Conservation (phyloP, 2,329 filamentous ascomycete genomes). For the Pseudogymnoascus sp. region DNA sequence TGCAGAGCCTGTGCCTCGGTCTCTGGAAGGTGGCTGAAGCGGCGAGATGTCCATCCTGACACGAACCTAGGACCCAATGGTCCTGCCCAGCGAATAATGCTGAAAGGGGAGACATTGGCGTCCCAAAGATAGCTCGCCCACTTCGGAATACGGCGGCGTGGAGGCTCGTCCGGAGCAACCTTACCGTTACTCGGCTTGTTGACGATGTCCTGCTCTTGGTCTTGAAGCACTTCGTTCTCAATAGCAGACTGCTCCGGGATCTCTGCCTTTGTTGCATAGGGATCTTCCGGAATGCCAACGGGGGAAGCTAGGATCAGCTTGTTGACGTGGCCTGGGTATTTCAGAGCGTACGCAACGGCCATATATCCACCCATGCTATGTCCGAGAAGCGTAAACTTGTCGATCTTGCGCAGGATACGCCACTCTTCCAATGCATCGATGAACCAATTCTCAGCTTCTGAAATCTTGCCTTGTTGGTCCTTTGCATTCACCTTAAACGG, state of each 20-base stretch:
- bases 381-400: conserved; percentile 86
- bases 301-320: conserved; percentile 94
- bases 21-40: conserved; percentile 79
- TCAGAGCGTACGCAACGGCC: conserved; percentile 87
- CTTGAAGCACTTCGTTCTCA: conserved; percentile 70
- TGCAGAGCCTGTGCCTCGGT: conserved; percentile 79
- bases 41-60: conserved; percentile 86
- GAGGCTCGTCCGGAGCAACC: conserved; percentile 27
- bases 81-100: conserved; percentile 76
- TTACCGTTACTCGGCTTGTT: conserved; percentile 32
- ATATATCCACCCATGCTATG: conserved; percentile 94
- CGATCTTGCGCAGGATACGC: conserved; percentile 79
- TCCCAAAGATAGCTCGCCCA: conserved; percentile 97
- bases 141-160: conserved; percentile 56
- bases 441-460: conserved; percentile 91
- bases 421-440: conserved; percentile 94
- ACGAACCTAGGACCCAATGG: conserved; percentile 87
- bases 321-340: conserved; percentile 90
- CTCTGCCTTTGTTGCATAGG: conserved; percentile 72
- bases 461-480: conserved; percentile 68
- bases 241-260: conserved; percentile 69
- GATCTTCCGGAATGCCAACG: conserved; percentile 90
- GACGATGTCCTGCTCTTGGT: conserved; percentile 47
- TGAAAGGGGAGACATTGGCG: conserved; percentile 92
- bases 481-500: conserved; percentile 80